Base-by-base conservation (phyloP, 2,329 filamentous ascomycete genomes). In the Epichloe uncinata region DNA sequence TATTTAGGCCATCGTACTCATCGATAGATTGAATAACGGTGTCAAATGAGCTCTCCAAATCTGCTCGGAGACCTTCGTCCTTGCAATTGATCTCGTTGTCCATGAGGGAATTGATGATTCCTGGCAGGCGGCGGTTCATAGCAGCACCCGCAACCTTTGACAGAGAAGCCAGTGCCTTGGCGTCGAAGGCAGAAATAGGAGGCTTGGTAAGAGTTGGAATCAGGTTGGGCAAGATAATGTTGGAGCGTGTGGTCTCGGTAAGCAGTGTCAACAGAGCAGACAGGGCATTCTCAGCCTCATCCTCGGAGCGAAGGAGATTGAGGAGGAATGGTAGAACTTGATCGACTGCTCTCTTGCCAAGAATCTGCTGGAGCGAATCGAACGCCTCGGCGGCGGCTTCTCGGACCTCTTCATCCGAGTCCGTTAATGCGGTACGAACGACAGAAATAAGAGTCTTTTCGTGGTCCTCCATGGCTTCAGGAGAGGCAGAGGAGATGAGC, bases 341-440 rank as follows among this genome's bases (percentile, higher is more conserved):
- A 61, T 98, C 91, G 47, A 98, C 86, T 49, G 89, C 90, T 60
- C 81, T 85, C 75, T 96, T 97, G 71, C 93, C 93, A 54, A 97
- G 74, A 47, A 95, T 87, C 61, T 91, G 86, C 67, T 98, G 93
- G 52, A 98, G 69, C 35, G 90, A 87, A 66, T 98, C 93, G 62
- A 98, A 98, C 2, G 93, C 93, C 67, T 98, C 93, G 20, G 94
- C 93, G 26, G 94, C 93, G 51, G 93, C 88, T 66, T 98, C 93
- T 64, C 93, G 79, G 45, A 98, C 94, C 52, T 95, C 87, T 54
- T 81, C 80, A 62, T 96, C 85, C 11, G 82, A 82, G 66, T 98
- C 94, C 45, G 90, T 94, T 49, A 98, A 77, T 26, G 91, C 93
- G 43, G 88, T 89, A 48, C 93, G 85, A 45, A 98, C 88, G 50